Evolutionary conservation across 208 protist genomes (phyloP).

Genomic region (Plasmodiophora brassicae): DNA sequence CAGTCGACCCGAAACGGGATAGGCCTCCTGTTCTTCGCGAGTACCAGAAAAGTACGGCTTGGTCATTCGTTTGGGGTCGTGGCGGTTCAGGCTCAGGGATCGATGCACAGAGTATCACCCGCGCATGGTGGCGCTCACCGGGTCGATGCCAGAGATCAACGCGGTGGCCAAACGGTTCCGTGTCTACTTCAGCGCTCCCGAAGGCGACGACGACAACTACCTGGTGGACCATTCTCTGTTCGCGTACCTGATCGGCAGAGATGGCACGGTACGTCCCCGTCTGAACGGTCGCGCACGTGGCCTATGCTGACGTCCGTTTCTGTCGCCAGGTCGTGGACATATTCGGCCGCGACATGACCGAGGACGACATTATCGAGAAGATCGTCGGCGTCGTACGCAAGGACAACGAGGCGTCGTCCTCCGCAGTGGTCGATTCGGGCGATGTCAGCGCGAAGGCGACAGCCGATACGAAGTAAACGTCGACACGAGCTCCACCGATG

Average conservation of each 20-base stretch:
- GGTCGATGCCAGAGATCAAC: slow-evolving; percentile 72
- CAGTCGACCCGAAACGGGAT: slow-evolving; percentile 82
- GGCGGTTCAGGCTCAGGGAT: background rate
- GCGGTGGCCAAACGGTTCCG: slow-evolving; percentile 72
- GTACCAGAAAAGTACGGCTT: slow-evolving; percentile 66
- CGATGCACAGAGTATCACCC: slow-evolving; percentile 71
- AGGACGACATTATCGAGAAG: no score
- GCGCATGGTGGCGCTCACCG: slow-evolving; percentile 77
- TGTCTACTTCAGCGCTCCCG: slow-evolving; percentile 79
- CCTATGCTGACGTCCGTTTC: background rate
- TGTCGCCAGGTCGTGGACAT: background rate
- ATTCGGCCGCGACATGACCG: background rate
- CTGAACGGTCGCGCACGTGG: background rate
- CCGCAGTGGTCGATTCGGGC: no score
- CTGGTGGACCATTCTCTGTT: slow-evolving; percentile 76
- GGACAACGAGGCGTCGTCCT: no score
- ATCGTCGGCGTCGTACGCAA: no score
- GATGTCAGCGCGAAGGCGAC: no score
- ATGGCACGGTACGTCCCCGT: background rate
- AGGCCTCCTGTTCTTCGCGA: slow-evolving; percentile 66
- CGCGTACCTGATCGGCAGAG: slow-evolving; percentile 35
- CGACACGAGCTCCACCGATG: no score
- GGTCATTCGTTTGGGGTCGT: no score
- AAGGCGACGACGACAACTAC: slow-evolving; percentile 79
- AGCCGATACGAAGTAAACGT: no score